These are phyloP conservation scores for Nannizziopsis arthrosporioides DNA, from an alignment of 2,329 filamentous ascomycete genomes.

Conservation along the genomic window DNA sequence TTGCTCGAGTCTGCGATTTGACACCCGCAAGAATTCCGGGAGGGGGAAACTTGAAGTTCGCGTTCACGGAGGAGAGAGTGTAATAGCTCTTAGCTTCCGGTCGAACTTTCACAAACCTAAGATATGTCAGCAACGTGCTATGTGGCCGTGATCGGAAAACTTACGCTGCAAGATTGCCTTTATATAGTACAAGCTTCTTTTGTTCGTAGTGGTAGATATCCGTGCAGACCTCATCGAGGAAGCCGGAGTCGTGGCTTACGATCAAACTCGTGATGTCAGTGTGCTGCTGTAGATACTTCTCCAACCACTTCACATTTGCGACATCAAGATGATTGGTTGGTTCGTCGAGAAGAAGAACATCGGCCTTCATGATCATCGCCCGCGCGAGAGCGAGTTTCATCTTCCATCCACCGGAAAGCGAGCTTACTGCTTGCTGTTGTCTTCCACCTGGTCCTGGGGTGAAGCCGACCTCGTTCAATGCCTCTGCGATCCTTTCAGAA, in stretches of 20 bases:
- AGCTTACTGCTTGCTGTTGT: conserved; percentile 82
- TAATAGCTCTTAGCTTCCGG: conserved; percentile 98
- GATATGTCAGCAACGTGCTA: conserved; percentile 11
- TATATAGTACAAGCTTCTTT: conserved; percentile 67
- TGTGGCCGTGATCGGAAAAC: conserved; percentile 6
- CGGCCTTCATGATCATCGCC: conserved; percentile 93
- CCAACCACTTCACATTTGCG: conserved; percentile 87
- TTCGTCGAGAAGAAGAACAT: conserved; percentile 92
- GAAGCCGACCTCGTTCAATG: conserved; percentile 87
- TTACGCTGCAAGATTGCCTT: conserved; percentile 39
- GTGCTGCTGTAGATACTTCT: conserved; percentile 91
- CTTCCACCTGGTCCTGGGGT: conserved; percentile 77
- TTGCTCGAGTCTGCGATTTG: conserved; percentile 86
- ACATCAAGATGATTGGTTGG: conserved; percentile 98
- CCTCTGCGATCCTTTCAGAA: conserved; percentile 65
- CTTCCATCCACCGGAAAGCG: conserved; percentile 96
- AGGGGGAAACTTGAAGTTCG: conserved; percentile 96
- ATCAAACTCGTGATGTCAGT: conserved; percentile 95
- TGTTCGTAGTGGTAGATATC: conserved; percentile 98
- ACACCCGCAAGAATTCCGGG: conserved; percentile 90
- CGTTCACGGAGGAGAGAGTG: conserved; percentile 74
- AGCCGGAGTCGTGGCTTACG: conserved; percentile 95
- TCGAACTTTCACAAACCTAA: conserved; percentile 66
- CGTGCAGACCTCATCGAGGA: conserved; percentile 93
- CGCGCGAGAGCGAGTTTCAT: conserved; percentile 97